Percentiles rank a stretch among this genome's conserved stretches.
Conservation (phyloP, 2,329 filamentous ascomycete species). For the Ilyonectria mors-panacis region DNA sequence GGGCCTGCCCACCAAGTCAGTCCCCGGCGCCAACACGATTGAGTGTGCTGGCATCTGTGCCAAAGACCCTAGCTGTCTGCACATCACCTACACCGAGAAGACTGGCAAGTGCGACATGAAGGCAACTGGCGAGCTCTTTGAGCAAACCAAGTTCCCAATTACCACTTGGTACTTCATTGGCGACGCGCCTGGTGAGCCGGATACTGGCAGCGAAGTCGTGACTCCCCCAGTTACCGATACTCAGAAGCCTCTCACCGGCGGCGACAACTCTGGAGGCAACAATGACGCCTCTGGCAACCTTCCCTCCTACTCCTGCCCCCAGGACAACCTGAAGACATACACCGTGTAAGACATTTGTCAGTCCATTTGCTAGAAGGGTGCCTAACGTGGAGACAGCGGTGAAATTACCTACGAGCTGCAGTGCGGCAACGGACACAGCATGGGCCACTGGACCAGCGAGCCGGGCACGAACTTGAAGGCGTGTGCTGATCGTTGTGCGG, state of each 20-base stretch:
- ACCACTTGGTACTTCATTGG: neutral
- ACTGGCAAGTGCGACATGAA: neutral
- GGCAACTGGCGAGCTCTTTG: neutral
- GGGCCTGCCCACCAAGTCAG: neutral
- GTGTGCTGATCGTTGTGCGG: constrained; percentile 23
- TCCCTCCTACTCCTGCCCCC: neutral
- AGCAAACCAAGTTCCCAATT: neutral
- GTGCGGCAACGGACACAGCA: constrained; percentile 16
- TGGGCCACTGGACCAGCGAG: neutral
- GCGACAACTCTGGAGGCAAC: neutral
- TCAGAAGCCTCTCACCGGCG: neutral
- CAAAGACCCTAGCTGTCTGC: neutral
- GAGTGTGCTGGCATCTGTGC: neutral
- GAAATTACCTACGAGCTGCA: constrained; percentile 28
- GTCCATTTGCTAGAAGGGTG: neutral
- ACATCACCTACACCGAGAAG: neutral
- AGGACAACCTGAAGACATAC: neutral
- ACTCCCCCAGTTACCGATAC: neutral
- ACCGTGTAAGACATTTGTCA: neutral
- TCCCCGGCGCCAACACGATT: neutral
- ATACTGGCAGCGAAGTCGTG: neutral
- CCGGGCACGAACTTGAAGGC: constrained; percentile 16
- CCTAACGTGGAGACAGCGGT: neutral
- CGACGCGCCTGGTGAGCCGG: neutral
- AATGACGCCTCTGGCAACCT: neutral